These are phyloP conservation scores for Discostella pseudostelligera DNA, from an alignment of 108 stramenopile species.

Conservation along the genomic window DNA sequence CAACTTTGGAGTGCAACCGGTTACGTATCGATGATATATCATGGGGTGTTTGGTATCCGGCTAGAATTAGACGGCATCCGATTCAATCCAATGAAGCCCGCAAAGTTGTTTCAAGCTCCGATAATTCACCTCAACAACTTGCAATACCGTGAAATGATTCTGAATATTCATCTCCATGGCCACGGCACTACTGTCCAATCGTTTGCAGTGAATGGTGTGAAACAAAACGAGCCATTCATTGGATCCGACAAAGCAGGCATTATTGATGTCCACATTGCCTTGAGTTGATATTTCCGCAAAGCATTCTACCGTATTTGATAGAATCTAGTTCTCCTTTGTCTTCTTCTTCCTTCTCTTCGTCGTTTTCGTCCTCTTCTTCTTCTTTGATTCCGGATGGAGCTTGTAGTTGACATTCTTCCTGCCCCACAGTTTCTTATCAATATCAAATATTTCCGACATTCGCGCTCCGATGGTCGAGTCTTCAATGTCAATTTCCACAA, in stretches of 20 bases:
- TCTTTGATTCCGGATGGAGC: conserved; percentile 8
- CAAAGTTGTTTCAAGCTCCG: background rate
- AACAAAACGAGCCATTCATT: background rate
- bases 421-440: conserved; percentile 17
- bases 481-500: conserved; percentile 33
- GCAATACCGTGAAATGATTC: conserved; percentile 15
- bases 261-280: conserved; percentile 1
- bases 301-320: background rate
- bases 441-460: conserved; percentile 26
- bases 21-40: conserved; percentile 42
- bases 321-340: conserved; percentile 5
- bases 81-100: conserved; percentile 33
- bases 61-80: conserved; percentile 23
- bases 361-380: conserved; percentile 1
- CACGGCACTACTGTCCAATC: conserved; percentile 16
- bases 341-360: background rate
- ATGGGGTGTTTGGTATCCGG: conserved; percentile 43
- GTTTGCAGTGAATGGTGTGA: conserved; percentile 21
- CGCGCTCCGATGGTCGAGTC: background rate
- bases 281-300: background rate
- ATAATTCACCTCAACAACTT: conserved; percentile 9
- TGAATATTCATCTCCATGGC: conserved; percentile 27
- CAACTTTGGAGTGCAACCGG: conserved; percentile 43
- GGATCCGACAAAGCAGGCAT: conserved; percentile 1
- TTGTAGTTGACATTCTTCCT: conserved; percentile 16